Conservation (phyloP, 441 rosid genomes). For the Jatropha multifida region DNA sequence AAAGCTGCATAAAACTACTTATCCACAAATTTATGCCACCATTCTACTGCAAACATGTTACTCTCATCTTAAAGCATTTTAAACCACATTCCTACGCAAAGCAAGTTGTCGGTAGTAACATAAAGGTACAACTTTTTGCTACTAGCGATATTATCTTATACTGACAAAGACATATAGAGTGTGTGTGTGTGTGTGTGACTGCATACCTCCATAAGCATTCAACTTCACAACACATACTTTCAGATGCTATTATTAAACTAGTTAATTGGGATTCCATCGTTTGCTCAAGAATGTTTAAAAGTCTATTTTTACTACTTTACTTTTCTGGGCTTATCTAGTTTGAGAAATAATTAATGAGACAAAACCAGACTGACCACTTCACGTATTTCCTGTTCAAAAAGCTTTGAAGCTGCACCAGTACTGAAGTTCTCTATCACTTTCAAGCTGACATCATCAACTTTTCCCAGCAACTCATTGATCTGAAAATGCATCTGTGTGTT, state of each 20-base stretch:
- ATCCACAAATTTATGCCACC: neutral
- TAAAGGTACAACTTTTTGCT: neutral
- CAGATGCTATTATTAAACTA: neutral
- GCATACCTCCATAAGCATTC: neutral
- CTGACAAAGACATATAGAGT: neutral
- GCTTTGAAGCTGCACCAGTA: slow-evolving; percentile 56
- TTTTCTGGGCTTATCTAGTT: neutral
- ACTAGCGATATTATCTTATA: no score
- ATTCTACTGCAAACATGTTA: neutral
- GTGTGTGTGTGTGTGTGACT: neutral
- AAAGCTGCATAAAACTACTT: neutral
- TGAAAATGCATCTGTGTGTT: slow-evolving; percentile 41
- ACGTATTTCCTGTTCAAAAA: slow-evolving; percentile 69
- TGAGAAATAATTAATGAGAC: neutral
- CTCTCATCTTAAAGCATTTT: neutral
- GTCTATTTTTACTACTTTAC: neutral
- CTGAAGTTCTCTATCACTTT: slow-evolving; percentile 57
- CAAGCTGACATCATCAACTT: slow-evolving; percentile 56
- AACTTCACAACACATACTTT: neutral
- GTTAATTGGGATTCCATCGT: neutral
- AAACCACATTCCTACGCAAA: neutral
- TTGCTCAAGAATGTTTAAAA: neutral
- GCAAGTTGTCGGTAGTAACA: neutral
- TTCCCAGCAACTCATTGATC: slow-evolving; percentile 44
- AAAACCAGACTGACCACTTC: slow-evolving; percentile 69